These are phyloP conservation scores for Mycena rosella DNA, from an alignment of 768 basidiomycete species.

Conservation along the genomic window DNA sequence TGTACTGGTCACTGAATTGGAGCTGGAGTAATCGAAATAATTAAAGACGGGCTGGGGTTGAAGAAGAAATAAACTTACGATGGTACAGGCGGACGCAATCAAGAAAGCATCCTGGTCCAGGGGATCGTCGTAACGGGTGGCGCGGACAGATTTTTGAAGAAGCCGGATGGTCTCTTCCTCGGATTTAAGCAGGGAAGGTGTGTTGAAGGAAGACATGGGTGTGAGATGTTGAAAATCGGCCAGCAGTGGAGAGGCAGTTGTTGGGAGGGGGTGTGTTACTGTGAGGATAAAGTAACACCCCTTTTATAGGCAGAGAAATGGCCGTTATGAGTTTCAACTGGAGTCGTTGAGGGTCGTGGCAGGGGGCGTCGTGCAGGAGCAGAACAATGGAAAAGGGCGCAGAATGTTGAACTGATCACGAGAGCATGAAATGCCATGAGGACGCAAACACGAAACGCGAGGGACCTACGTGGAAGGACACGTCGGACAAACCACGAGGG, in stretches of 20 bases:
- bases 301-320: neutral
- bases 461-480: too few relatives aligned
- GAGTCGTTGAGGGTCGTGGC: neutral
- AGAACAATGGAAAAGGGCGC: neutral
- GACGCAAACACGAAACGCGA: too few relatives aligned
- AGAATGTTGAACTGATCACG: neutral
- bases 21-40: conserved; percentile 4
- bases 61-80: neutral
- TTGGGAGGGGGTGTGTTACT: neutral
- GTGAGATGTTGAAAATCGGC: neutral
- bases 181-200: neutral
- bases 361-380: neutral
- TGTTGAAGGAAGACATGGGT: neutral
- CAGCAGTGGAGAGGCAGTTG: neutral
- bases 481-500: too few relatives aligned
- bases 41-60: neutral
- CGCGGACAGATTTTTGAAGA: neutral
- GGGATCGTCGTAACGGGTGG: conserved; percentile 1
- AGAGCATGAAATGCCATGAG: neutral
- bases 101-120: neutral
- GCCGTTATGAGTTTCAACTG: too few relatives aligned
- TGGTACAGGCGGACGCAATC: neutral
- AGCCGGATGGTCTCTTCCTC: neutral
- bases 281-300: neutral
- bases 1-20: neutral